These are phyloP conservation scores for Salix brachista DNA, from an alignment of 345 rosid species.

Conservation along the genomic window DNA sequence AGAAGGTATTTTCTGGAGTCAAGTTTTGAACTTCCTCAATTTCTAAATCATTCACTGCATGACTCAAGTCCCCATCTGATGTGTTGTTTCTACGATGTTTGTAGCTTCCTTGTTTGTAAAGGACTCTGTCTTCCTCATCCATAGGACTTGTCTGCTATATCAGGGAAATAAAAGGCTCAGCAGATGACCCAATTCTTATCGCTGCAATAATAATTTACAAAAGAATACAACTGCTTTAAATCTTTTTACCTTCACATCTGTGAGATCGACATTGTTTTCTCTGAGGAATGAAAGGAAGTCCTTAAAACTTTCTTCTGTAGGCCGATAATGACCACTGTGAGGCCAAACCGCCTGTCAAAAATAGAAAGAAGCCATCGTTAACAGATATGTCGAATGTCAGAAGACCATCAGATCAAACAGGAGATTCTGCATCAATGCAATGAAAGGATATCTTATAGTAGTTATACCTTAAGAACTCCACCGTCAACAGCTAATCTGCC, in stretches of 20 bases:
- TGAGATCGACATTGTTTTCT: constrained; percentile 73
- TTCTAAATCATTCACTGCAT: constrained; percentile 27
- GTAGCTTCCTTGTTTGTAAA: constrained; percentile 39
- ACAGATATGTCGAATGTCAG: background rate
- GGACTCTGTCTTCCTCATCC: constrained; percentile 50
- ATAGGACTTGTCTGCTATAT: constrained; percentile 64
- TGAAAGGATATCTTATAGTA: background rate
- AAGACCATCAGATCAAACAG: background rate
- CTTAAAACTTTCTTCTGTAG: constrained; percentile 74
- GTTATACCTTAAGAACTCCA: constrained; percentile 59
- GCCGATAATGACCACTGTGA: constrained; percentile 96
- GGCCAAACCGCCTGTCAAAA: constrained; percentile 84
- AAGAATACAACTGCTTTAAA: background rate
- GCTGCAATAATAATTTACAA: background rate
- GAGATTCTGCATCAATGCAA: background rate
- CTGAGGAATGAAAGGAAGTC: constrained; percentile 63
- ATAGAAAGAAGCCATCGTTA: constrained; percentile 9
- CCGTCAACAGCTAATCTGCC: constrained; percentile 63
- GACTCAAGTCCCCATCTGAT: constrained; percentile 45
- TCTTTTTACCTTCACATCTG: constrained; percentile 61
- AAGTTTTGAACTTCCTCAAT: constrained; percentile 28
- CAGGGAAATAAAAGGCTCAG: constrained; percentile 16
- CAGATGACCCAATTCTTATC: background rate
- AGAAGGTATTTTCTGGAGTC: too few relatives aligned
- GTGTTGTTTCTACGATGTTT: constrained; percentile 55